phyloP scores from a whole-genome alignment of 2,329 filamentous ascomycete species.

The Hypoxylon sp. region DNA sequence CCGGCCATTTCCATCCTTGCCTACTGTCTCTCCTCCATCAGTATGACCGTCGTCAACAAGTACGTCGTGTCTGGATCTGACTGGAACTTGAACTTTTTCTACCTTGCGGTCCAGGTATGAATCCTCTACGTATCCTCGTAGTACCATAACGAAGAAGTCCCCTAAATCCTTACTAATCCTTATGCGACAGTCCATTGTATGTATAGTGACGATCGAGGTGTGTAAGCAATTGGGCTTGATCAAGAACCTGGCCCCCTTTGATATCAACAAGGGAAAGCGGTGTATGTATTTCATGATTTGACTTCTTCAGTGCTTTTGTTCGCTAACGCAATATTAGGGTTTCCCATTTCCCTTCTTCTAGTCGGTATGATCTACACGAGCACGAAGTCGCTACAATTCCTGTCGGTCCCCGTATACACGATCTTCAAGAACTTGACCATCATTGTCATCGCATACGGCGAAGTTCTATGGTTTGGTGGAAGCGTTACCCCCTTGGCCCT shows the following conservation, averaged over 20 bases:
- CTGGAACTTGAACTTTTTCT: conserved; percentile 98
- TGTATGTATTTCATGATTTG: conserved; percentile 68
- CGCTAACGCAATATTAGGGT: conserved; percentile 71
- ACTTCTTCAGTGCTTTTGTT: background rate
- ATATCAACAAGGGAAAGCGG: conserved; percentile 88
- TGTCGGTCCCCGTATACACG: conserved; percentile 98
- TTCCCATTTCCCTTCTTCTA: conserved; percentile 93
- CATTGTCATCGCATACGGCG: conserved; percentile 97
- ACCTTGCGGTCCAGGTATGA: conserved; percentile 89
- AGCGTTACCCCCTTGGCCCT: conserved; percentile 88
- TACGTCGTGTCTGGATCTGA: conserved; percentile 91
- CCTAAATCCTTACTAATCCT: conserved; percentile 25
- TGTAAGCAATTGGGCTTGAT: conserved; percentile 88
- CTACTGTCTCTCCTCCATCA: conserved; percentile 96
- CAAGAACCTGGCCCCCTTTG: conserved; percentile 83
- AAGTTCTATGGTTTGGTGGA: conserved; percentile 98
- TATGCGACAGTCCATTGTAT: conserved; percentile 80
- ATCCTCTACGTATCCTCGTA: conserved; percentile 5
- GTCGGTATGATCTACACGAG: conserved; percentile 99
- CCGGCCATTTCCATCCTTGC: conserved; percentile 83
- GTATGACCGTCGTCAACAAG: conserved; percentile 99
- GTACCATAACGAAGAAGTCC: background rate
- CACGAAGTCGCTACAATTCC: conserved; percentile 93
- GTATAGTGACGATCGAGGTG: conserved; percentile 82
- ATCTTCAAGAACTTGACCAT: conserved; percentile 99